Conservation (phyloP, 2,329 filamentous ascomycete genomes). For the Arthrobotrys megalospora region DNA sequence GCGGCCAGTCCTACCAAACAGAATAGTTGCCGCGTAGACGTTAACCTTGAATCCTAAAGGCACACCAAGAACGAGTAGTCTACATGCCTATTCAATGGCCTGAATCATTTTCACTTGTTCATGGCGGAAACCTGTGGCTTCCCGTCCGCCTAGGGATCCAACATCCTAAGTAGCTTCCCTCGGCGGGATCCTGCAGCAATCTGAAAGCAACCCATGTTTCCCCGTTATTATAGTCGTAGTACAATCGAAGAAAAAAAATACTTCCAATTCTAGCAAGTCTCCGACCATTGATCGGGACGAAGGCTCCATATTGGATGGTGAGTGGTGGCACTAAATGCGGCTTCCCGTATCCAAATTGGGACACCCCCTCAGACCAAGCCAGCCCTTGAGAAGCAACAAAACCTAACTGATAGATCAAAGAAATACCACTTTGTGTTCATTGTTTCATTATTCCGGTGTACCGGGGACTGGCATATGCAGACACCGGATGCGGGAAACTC, state of each 20-base stretch:
- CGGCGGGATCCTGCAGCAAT: neutral
- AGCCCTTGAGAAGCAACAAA: neutral
- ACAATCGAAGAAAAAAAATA: conserved; percentile 3
- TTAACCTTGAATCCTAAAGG: too few species aligned
- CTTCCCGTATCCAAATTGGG: neutral
- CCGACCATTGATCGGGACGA: neutral
- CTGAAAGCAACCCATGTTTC: neutral
- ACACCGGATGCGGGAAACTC: conserved; percentile 16
- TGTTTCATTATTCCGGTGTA: neutral
- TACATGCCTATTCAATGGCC: too few species aligned
- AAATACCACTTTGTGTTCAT: neutral
- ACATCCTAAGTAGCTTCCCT: neutral
- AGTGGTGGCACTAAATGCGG: conserved; percentile 3
- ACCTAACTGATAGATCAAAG: neutral
- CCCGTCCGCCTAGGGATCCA: too few species aligned
- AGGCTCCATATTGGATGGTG: neutral
- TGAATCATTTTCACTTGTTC: too few species aligned
- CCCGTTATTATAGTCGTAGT: neutral
- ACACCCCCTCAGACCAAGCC: neutral
- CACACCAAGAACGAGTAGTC: too few species aligned
- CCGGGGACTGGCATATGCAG: conserved; percentile 19
- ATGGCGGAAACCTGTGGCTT: too few species aligned
- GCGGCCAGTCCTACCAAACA: too few species aligned
- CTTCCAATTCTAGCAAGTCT: neutral
- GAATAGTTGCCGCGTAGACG: too few species aligned